Conservation (phyloP, 1,284 basidiomycete genomes). For the Ceratorhiza oryzae-sativae region DNA sequence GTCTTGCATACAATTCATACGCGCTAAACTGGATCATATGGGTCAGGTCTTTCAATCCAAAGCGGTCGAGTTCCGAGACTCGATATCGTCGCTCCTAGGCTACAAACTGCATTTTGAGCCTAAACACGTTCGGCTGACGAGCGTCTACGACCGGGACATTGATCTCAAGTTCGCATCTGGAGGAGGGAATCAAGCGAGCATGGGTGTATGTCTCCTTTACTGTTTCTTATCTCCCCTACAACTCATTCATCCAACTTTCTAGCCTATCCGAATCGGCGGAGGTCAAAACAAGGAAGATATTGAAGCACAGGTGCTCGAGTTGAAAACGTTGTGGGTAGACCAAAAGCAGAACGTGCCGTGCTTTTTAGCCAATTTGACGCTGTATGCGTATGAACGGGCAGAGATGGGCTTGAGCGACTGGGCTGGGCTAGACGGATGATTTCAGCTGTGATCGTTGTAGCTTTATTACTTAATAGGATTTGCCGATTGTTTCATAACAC, state of each 20-base stretch:
- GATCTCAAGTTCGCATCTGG: slow-evolving; percentile 35
- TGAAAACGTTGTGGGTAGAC: slow-evolving; percentile 42
- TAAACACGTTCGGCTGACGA: slow-evolving; percentile 82
- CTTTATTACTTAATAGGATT: too few species aligned
- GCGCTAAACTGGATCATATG: too few species aligned
- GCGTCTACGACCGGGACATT: slow-evolving; percentile 65
- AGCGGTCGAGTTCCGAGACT: slow-evolving; percentile 80
- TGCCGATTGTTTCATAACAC: too few species aligned
- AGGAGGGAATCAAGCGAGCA: slow-evolving; percentile 32
- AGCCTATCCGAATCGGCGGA: slow-evolving; percentile 37
- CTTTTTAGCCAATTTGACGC: slow-evolving; percentile 43
- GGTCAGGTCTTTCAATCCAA: slow-evolving; percentile 75
- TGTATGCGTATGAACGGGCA: slow-evolving; percentile 43
- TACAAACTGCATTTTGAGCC: slow-evolving; percentile 86
- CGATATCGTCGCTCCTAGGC: slow-evolving; percentile 80
- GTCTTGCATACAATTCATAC: too few species aligned
- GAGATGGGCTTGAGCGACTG: slow-evolving; percentile 40
- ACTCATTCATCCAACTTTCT: background rate
- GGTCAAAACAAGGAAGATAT: slow-evolving; percentile 35
- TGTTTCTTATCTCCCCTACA: background rate
- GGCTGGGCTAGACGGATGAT: slow-evolving; percentile 31
- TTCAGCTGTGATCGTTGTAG: background rate
- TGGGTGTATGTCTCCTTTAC: slow-evolving; percentile 14
- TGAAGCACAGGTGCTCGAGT: slow-evolving; percentile 36
- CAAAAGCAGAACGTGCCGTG: slow-evolving; percentile 44